Evolutionary conservation across 2,329 filamentous ascomycete species (phyloP).

Genomic region (Ophiostoma novo-ulmi): DNA sequence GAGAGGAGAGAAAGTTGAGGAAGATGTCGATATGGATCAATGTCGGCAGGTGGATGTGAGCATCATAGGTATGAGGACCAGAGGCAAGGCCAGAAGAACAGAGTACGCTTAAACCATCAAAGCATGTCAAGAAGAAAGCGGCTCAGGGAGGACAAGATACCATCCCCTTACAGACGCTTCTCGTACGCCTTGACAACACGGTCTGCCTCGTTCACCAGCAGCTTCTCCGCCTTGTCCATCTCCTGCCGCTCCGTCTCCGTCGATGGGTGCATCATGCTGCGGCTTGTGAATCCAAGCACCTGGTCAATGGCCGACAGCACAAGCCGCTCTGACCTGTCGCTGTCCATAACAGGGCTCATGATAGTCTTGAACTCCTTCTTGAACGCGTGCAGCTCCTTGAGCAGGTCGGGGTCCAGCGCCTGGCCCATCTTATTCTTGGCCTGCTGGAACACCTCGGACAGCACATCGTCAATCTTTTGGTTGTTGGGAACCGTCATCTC

Average conservation of each 20-base stretch:
- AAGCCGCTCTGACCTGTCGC: conserved; percentile 43
- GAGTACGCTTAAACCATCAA: no score
- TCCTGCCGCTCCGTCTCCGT: conserved; percentile 31
- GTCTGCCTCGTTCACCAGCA: conserved; percentile 32
- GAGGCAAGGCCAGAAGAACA: no score
- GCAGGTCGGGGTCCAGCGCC: conserved; percentile 38
- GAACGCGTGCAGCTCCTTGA: conserved; percentile 42
- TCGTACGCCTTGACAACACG: conserved; percentile 30
- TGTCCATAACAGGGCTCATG: conserved; percentile 37
- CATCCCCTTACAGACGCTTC: conserved; percentile 2
- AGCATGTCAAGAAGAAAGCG: no score
- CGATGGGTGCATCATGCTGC: conserved; percentile 35
- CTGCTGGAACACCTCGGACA: conserved; percentile 41
- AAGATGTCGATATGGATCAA: background rate
- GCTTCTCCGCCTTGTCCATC: conserved; percentile 33
- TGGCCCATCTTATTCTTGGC: conserved; percentile 15
- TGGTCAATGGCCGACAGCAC: conserved; percentile 49
- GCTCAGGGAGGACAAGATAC: background rate
- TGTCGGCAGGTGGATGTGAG: no score
- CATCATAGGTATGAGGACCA: no score
- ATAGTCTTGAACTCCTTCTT: conserved; percentile 44
- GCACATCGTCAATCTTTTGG: conserved; percentile 44
- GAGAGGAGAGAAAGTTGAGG: background rate
- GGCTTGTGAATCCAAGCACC: conserved; percentile 44
- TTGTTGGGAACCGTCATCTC: conserved; percentile 37